Conservation (phyloP, 2,329 filamentous ascomycete species). For the Colletotrichum eleusines region DNA sequence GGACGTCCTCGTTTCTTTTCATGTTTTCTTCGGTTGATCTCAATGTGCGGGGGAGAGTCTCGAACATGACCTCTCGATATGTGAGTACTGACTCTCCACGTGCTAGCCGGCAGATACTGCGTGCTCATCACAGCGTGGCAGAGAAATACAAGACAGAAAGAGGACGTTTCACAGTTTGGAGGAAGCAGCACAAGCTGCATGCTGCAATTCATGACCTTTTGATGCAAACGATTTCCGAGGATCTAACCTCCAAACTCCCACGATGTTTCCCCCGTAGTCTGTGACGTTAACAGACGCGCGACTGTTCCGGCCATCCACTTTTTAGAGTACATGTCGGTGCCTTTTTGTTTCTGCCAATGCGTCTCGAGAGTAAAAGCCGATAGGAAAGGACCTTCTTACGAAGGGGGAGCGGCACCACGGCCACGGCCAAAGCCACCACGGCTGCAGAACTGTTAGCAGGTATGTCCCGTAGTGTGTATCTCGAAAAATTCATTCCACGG, state of each 20-base stretch:
- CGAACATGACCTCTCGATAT: conserved; percentile 26
- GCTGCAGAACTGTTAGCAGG: conserved; percentile 62
- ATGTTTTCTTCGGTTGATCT: conserved; percentile 19
- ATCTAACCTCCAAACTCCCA: conserved; percentile 62
- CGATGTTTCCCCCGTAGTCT: conserved; percentile 55
- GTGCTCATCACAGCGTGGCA: conserved; percentile 39
- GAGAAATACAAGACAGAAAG: conserved; percentile 15
- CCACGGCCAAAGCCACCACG: conserved; percentile 92
- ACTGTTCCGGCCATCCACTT: conserved; percentile 56
- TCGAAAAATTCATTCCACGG: conserved; percentile 9
- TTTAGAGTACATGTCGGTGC: conserved; percentile 63
- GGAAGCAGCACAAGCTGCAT: conserved; percentile 41
- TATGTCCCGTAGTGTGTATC: not conserved
- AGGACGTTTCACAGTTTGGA: conserved; percentile 38
- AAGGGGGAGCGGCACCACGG: conserved; percentile 80
- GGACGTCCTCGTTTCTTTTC: conserved; percentile 21
- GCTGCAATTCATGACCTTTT: conserved; percentile 47
- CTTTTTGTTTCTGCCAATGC: conserved; percentile 53
- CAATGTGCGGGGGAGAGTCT: conserved; percentile 28
- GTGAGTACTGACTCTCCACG: conserved; percentile 27
- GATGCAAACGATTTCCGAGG: conserved; percentile 64
- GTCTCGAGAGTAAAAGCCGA: conserved; percentile 58
- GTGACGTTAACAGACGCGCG: conserved; percentile 56
- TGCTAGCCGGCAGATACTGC: conserved; percentile 33
- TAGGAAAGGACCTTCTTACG: conserved; percentile 63